A percentile compares a stretch with the other conserved stretches of the same genome.
phyloP scores from a whole-genome alignment of 2,329 filamentous ascomycete genomes.

The Penicillium sp. region DNA sequence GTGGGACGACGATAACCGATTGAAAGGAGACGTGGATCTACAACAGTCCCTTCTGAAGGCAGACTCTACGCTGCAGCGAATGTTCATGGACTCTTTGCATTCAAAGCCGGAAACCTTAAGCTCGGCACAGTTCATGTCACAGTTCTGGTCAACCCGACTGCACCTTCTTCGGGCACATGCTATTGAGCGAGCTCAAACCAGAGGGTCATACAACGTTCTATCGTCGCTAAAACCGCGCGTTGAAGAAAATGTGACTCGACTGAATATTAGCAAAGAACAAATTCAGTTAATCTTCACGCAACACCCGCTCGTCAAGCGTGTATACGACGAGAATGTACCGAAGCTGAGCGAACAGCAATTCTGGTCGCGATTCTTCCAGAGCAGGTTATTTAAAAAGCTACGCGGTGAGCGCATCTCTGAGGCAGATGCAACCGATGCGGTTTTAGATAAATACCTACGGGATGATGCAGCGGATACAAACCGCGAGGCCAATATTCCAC shows the following conservation, averaged over 20 bases:
- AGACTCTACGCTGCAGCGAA: constrained; percentile 74
- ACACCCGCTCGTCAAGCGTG: constrained; percentile 84
- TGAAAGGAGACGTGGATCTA: constrained; percentile 78
- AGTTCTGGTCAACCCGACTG: constrained; percentile 92
- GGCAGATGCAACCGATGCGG: constrained; percentile 72
- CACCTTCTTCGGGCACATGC: constrained; percentile 87
- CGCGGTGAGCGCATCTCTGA: constrained; percentile 86
- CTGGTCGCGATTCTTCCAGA: constrained; percentile 94
- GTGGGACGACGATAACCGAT: constrained; percentile 79
- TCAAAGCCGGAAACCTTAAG: constrained; percentile 85
- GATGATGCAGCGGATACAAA: constrained; percentile 62
- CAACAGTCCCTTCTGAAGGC: constrained; percentile 88
- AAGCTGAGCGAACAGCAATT: constrained; percentile 79
- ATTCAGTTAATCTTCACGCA: constrained; percentile 91
- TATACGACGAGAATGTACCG: constrained; percentile 92
- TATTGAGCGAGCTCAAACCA: constrained; percentile 83
- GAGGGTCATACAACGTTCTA: constrained; percentile 90
- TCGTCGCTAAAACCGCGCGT: constrained; percentile 83
- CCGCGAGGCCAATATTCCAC: constrained; percentile 70
- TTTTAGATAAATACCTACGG: constrained; percentile 85
- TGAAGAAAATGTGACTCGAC: constrained; percentile 73
- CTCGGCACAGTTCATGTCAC: constrained; percentile 78
- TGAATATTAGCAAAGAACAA: constrained; percentile 89
- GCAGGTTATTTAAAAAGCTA: constrained; percentile 84
- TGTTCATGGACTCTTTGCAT: constrained; percentile 81